phyloP scores from a whole-genome alignment of 768 basidiomycete species.

The Kwoniella botswanensis region DNA sequence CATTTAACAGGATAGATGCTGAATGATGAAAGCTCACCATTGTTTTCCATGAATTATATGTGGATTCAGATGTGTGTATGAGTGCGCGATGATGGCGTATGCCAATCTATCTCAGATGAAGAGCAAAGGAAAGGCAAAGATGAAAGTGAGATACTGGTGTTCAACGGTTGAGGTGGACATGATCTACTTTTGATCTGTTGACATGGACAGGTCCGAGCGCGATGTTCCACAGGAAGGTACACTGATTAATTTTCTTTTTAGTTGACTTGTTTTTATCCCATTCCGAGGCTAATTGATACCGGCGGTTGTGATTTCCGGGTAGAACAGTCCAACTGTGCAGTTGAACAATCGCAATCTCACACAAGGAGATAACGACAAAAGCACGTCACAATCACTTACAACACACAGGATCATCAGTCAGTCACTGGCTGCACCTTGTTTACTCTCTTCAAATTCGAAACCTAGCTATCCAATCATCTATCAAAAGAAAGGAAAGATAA shows the following conservation, averaged over 20 bases:
- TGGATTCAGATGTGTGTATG: no score
- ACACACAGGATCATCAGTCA: neutral
- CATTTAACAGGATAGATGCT: no score
- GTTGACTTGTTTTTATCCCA: slow-evolving; percentile 2
- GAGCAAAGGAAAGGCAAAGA: neutral
- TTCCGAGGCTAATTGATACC: slow-evolving; percentile 5
- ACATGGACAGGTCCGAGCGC: neutral
- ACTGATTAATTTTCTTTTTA: neutral
- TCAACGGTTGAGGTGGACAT: neutral
- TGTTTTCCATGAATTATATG: neutral
- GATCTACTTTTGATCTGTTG: neutral
- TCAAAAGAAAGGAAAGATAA: neutral
- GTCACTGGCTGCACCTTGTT: neutral
- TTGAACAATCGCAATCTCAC: neutral
- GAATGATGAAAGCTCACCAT: slow-evolving; percentile 5
- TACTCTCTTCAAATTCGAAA: neutral
- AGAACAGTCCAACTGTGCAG: neutral
- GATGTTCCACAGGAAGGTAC: neutral
- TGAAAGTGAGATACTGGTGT: neutral
- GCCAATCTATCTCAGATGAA: neutral
- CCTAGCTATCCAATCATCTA: neutral
- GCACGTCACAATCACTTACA: neutral
- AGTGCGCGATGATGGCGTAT: no score
- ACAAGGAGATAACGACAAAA: neutral
- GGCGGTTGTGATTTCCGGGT: slow-evolving; percentile 11